A percentile compares a stretch with the other conserved stretches of the same genome.
These are phyloP conservation scores for Xylaria sp. DNA, from an alignment of 2,329 filamentous ascomycete species.

Conservation along the genomic window DNA sequence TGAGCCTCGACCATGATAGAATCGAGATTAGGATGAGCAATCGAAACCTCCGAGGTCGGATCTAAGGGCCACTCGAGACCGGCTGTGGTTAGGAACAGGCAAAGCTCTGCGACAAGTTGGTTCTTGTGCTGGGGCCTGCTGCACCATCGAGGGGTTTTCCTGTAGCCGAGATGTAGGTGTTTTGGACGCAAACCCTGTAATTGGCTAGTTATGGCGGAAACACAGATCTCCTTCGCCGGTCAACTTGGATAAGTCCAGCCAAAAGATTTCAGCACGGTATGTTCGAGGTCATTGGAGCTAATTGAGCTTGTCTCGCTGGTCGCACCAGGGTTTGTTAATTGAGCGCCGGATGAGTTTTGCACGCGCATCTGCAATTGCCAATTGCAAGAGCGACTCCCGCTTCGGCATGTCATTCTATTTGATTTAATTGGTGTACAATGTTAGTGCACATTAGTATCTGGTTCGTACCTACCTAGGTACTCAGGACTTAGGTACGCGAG, in stretches of 20 bases:
- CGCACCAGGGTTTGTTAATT: background rate
- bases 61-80: constrained; percentile 13
- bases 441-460: too few species aligned
- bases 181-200: constrained; percentile 15
- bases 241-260: background rate
- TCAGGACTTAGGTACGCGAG: too few species aligned
- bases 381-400: background rate
- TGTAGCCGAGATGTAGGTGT: background rate
- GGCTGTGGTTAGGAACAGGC: constrained; percentile 10
- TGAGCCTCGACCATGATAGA: background rate
- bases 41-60: background rate
- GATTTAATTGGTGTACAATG: background rate
- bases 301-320: constrained; percentile 2
- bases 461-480: too few species aligned
- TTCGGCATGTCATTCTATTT: background rate
- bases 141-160: constrained; percentile 8
- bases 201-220: constrained; percentile 11
- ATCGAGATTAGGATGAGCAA: background rate
- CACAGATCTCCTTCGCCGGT: background rate
- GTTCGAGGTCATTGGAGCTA: background rate
- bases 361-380: too few species aligned
- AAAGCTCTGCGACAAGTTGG: background rate
- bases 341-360: background rate
- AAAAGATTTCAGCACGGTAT: constrained; percentile 19
- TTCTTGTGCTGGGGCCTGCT: constrained; percentile 11